Base-by-base conservation (phyloP, 177 flowering plant genomes). In the Vitis hybrid region DNA sequence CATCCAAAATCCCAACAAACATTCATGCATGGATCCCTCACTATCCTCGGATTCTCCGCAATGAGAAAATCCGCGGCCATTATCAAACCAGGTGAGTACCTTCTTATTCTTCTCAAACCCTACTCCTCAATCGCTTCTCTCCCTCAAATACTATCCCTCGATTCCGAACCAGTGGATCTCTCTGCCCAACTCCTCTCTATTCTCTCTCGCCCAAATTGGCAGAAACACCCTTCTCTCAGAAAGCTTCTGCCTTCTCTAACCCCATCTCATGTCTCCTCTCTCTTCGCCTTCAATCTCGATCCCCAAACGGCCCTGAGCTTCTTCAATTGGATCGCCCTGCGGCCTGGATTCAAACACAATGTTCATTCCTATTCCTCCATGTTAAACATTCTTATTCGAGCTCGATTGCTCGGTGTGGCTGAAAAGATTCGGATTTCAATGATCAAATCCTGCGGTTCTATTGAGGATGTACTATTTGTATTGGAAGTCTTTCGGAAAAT, bases 291-390 rank as follows among this genome's bases (percentile, higher is more conserved):
- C 57, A 72, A 76, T 70, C 75, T 89, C 32, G 74, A 83, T 50
- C 84, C 95, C 4, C 78, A 74, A 2, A 77, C 77, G 2, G 93
- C 93, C 13, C 77, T 93, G 5, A 72, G 58, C 9, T 90, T 93
- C 81, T 93, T 92, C 77, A 14, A 81, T 26, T 87, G 86, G 83
- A 78, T 91, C 9, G 73, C 81, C 13, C 72, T 56, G 10, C 70
- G 72, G 17, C 88, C 84, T 2, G 69, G 79, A 1, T 93, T 82
- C 74, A 84, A 72, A 11, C 92, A 87, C 82, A 80, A 79, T 57
- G 82, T 81, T 3, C 74, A 60, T 2, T 82, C 91, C 26, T 79
- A 85, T 64, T 76, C 78, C 0, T 62, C 86, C 2, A 68, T 91
- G n/a, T 61, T 89, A 48, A 78, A 68, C 61, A 63, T 88, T n/a